Percentiles rank a stretch among this genome's conserved stretches.
phyloP scores from a whole-genome alignment of 441 rosid species.

The Erodium moschatum region DNA sequence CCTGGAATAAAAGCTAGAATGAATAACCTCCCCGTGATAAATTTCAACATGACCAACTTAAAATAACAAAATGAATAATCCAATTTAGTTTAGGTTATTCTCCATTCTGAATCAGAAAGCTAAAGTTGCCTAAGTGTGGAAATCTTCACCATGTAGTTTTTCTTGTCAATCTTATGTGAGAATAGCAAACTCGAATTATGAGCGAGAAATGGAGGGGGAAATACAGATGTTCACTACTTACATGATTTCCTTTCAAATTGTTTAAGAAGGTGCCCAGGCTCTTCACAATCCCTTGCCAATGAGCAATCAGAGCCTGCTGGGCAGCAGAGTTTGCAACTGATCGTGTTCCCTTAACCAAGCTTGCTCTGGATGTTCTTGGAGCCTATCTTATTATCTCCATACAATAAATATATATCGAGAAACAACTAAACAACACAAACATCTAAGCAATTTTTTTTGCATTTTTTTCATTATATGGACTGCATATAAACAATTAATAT shows the following conservation, averaged over 20 bases:
- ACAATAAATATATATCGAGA: background rate
- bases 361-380: slow-evolving; percentile 98
- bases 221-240: slow-evolving; percentile 24
- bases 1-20: slow-evolving; percentile 30
- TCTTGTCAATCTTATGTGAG: background rate
- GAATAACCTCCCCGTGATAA: too few relatives aligned
- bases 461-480: background rate
- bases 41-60: background rate
- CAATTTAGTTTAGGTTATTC: background rate
- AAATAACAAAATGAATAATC: slow-evolving; percentile 1
- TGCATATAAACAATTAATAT: slow-evolving; percentile 14
- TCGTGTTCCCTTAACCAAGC: slow-evolving; percentile 90
- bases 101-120: background rate
- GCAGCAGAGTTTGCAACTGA: slow-evolving; percentile 74
- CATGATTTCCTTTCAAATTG: slow-evolving; percentile 72
- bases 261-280: slow-evolving; percentile 86
- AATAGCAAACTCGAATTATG: background rate
- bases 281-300: slow-evolving; percentile 97
- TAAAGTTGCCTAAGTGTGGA: background rate
- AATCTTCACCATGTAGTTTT: background rate
- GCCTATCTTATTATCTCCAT: slow-evolving; percentile 44
- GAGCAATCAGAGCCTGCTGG: slow-evolving; percentile 92
- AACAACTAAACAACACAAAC: background rate
- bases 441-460: background rate
- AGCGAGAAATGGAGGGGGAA: background rate